Evolutionary conservation across 768 basidiomycete species (phyloP).

Genomic region (Macrolepiota albuminosa): DNA sequence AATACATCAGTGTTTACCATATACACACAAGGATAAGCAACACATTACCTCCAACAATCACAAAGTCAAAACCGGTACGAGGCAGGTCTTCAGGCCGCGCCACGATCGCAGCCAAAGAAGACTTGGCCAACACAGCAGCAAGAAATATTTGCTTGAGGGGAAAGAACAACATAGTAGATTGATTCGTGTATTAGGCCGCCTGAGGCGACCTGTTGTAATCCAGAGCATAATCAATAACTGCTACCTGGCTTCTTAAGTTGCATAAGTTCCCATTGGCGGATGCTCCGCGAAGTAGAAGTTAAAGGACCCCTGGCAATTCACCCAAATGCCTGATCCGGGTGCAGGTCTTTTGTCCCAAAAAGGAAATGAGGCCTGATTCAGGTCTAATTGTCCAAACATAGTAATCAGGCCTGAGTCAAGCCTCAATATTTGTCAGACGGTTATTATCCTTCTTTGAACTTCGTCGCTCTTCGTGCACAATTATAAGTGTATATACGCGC

Average conservation of each 20-base stretch:
- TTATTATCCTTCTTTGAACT: too few relatives aligned
- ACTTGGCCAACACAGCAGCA: background rate
- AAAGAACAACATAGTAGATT: background rate
- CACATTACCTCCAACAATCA: conserved; percentile 21
- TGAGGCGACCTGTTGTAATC: background rate
- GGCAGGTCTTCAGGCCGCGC: conserved; percentile 9
- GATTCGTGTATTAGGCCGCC: background rate
- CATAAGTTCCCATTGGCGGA: background rate
- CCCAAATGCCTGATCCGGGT: too few relatives aligned
- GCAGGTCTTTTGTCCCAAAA: too few relatives aligned
- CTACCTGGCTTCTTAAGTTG: background rate
- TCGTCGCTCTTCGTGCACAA: too few relatives aligned
- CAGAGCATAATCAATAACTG: background rate
- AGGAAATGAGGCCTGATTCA: too few relatives aligned
- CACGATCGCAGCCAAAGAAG: conserved; percentile 5
- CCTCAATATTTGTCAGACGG: too few relatives aligned
- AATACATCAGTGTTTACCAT: background rate
- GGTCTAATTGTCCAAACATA: too few relatives aligned
- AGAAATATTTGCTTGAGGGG: background rate
- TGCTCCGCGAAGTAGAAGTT: background rate
- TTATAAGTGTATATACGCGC: too few relatives aligned
- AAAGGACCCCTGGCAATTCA: too few relatives aligned
- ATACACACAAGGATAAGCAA: background rate
- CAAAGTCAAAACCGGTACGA: conserved; percentile 16
- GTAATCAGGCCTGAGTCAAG: too few relatives aligned